A percentile compares a stretch with the other conserved stretches of the same genome.
Evolutionary conservation across 1,284 basidiomycete species (phyloP).

Genomic region (Leccinum variabile): DNA sequence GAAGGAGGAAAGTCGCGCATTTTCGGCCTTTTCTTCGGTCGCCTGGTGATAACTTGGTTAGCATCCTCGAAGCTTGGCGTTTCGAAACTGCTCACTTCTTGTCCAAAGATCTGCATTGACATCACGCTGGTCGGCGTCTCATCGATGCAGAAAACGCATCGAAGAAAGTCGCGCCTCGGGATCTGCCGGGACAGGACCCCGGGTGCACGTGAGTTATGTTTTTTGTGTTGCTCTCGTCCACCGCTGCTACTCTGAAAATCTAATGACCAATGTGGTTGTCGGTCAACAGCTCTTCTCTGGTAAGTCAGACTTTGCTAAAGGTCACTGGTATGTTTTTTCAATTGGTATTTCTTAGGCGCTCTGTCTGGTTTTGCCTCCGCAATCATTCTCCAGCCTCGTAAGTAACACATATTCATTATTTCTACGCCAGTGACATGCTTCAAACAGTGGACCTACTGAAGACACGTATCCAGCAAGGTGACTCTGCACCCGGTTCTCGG

Average conservation of each 20-base stretch:
- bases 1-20: slow-evolving; percentile 97
- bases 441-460: slow-evolving; percentile 82
- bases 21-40: slow-evolving; percentile 97
- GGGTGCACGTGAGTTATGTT: background rate
- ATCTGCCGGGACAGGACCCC: background rate
- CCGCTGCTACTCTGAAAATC: background rate
- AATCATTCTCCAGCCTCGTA: slow-evolving; percentile 75
- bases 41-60: slow-evolving; percentile 54
- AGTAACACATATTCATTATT: slow-evolving; percentile 19
- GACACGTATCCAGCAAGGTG: slow-evolving; percentile 82
- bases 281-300: slow-evolving; percentile 73
- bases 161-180: background rate
- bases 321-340: background rate
- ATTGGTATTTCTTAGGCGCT: slow-evolving; percentile 49
- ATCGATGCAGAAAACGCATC: background rate
- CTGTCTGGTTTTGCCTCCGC: slow-evolving; percentile 75
- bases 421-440: background rate
- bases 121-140: slow-evolving; percentile 24
- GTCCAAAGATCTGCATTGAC: slow-evolving; percentile 49
- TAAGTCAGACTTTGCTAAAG: slow-evolving; percentile 25
- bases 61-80: background rate
- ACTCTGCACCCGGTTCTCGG: slow-evolving; percentile 42
- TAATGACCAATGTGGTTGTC: slow-evolving; percentile 39
- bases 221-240: background rate
- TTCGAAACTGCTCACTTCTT: slow-evolving; percentile 35